phyloP scores from a whole-genome alignment of 192 early-diverging fungal genomes.

The Linnemannia hyalina region DNA sequence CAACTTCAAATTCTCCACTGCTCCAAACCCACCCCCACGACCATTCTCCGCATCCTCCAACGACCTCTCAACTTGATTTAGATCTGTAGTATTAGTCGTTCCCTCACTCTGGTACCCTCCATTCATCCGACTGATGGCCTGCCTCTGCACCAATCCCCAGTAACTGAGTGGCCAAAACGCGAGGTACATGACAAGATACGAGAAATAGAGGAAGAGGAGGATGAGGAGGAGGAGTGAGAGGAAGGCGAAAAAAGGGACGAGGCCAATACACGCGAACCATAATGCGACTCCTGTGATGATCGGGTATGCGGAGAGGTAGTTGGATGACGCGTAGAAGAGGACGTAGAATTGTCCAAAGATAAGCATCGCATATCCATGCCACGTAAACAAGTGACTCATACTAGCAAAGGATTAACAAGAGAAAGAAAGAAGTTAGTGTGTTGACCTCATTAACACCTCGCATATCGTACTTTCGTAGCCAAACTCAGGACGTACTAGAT shows the following conservation, averaged over 20 bases:
- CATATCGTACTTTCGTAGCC: too few relatives aligned
- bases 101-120: slow-evolving; percentile 42
- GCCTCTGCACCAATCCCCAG: slow-evolving; percentile 30
- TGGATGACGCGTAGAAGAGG: slow-evolving; percentile 16
- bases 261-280: slow-evolving; percentile 39
- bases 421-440: too few relatives aligned
- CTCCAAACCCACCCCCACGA: slow-evolving; percentile 13
- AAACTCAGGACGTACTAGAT: slow-evolving; percentile 31
- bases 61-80: slow-evolving; percentile 17
- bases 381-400: slow-evolving; percentile 38
- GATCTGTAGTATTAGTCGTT: slow-evolving; percentile 43
- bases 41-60: slow-evolving; percentile 18
- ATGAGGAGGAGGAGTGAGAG: slow-evolving; percentile 18
- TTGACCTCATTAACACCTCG: too few relatives aligned
- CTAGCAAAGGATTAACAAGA: not conserved
- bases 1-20: slow-evolving; percentile 15
- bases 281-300: slow-evolving; percentile 38
- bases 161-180: slow-evolving; percentile 36
- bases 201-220: slow-evolving; percentile 15
- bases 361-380: slow-evolving; percentile 52
- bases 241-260: slow-evolving; percentile 43
- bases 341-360: slow-evolving; percentile 40
- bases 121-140: slow-evolving; percentile 50
- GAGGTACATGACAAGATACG: slow-evolving; percentile 27
- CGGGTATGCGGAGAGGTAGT: slow-evolving; percentile 13